Base-by-base conservation (phyloP, 192 early-diverging fungal species). In the Podila clonocystis region DNA sequence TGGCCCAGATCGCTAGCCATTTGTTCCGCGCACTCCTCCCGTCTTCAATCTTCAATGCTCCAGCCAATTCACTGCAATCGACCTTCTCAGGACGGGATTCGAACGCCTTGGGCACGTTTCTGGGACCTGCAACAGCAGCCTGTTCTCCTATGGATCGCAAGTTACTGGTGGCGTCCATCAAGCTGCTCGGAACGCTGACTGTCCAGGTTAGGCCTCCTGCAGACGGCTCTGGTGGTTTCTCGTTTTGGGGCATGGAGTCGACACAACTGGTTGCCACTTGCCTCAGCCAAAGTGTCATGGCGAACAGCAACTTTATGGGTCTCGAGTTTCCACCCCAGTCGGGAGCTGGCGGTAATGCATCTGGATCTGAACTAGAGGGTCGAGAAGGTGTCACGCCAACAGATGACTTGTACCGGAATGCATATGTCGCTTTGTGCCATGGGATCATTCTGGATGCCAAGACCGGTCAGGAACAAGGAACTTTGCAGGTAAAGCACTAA, bases 181-280 rank as follows among this genome's bases (percentile, higher is more conserved):
- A 63, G 28, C 60, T 68, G 1, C 45, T 80, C 5, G 30, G 50
- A 9, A 58, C 28, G 7, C 50, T 80, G 4, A 69, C 77, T 2
- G n/a, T 68, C 15, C 77, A 80, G 28, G 67, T 72, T 22, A 49
- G 67, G 49, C 68, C 73, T 52, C 77, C 77, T 30, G 8, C 29
- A 8, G 26, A 28, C 24, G 28, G 63, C 6, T n/a, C 59, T 9
- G 67, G 66, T 7, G 45, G 50, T 6, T 50, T 63, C 24, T 58
- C 62, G n/a, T 71, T 71, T 17, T 80, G 77, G 77, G 57, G 73
- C 0, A 34, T 80, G 60, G 67, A 80, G 11, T 67, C 77, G 12
- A 65, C 62, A 19, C 58, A 36, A n/a, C 58, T 50, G 41, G 41
- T 80, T 31, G 77, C 65, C 1, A 49, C 65, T 1, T 68, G 70